Conservation (phyloP, 2,329 filamentous ascomycete species). For the Tolypocladium ovalisporum region DNA sequence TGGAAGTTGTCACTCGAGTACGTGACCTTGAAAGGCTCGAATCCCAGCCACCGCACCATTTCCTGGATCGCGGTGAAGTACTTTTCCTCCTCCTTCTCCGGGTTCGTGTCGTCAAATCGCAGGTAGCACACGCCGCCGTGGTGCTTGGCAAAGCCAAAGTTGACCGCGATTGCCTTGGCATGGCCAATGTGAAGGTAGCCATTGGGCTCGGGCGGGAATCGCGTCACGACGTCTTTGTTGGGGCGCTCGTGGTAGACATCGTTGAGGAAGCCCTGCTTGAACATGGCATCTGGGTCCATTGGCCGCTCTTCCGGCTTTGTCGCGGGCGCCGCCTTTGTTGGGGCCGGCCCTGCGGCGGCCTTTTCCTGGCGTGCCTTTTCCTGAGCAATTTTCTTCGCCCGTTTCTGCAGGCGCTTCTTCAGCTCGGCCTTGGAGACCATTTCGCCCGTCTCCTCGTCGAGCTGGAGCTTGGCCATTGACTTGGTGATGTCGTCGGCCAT, state of each 20-base stretch:
- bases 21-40: slow-evolving; percentile 45
- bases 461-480: slow-evolving; percentile 43
- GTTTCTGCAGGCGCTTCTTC: slow-evolving; percentile 47
- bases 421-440: slow-evolving; percentile 53
- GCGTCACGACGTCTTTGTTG: slow-evolving; percentile 50
- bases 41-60: slow-evolving; percentile 72
- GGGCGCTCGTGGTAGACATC: slow-evolving; percentile 62
- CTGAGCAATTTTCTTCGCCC: slow-evolving; percentile 42
- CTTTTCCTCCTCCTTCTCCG: slow-evolving; percentile 80
- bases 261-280: slow-evolving; percentile 66
- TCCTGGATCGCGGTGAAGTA: slow-evolving; percentile 87
- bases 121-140: slow-evolving; percentile 50
- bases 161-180: slow-evolving; percentile 89
- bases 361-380: slow-evolving; percentile 76
- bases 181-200: slow-evolving; percentile 91
- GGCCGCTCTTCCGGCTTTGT: slow-evolving; percentile 22
- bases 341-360: slow-evolving; percentile 49
- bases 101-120: slow-evolving; percentile 90
- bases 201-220: slow-evolving; percentile 82
- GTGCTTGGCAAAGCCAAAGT: slow-evolving; percentile 85
- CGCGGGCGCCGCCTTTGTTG: slow-evolving; percentile 16
- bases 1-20: slow-evolving; percentile 84
- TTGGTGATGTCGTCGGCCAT: slow-evolving; percentile 39
- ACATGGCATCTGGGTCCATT: slow-evolving; percentile 56
- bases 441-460: slow-evolving; percentile 53